Conservation (phyloP, 805 yeast genomes). For the Suhomyces tanzawaensis region DNA sequence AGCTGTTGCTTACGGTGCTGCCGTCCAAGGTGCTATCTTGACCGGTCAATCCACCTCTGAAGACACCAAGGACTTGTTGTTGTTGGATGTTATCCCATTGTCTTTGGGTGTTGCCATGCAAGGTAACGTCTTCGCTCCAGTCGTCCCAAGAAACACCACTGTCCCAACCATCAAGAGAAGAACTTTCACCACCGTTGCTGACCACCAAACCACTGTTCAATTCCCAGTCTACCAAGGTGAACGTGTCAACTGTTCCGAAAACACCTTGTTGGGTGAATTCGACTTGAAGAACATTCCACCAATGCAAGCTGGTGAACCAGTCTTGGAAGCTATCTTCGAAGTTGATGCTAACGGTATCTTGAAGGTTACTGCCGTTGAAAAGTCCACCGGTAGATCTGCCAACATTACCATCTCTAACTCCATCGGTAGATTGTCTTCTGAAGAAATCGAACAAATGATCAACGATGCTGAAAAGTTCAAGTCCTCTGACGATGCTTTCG, state of each 20-base stretch:
- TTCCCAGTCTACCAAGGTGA: slow-evolving; percentile 54
- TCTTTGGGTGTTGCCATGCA: slow-evolving; percentile 52
- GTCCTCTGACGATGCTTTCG: slow-evolving; percentile 98
- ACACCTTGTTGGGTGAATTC: slow-evolving; percentile 51
- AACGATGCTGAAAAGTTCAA: slow-evolving; percentile 64
- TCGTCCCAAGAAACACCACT: slow-evolving; percentile 52
- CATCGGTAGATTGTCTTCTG: slow-evolving; percentile 49
- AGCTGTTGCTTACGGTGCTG: slow-evolving; percentile 53
- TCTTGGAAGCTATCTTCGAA: slow-evolving; percentile 49
- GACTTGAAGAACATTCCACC: slow-evolving; percentile 52
- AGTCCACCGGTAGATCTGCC: slow-evolving; percentile 50
- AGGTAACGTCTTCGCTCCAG: slow-evolving; percentile 51
- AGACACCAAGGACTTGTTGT: slow-evolving; percentile 50
- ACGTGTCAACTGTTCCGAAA: slow-evolving; percentile 50
- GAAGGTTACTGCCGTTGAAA: slow-evolving; percentile 49
- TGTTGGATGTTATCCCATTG: slow-evolving; percentile 50
- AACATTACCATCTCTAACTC: slow-evolving; percentile 51
- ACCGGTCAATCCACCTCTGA: slow-evolving; percentile 49
- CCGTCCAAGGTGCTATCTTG: slow-evolving; percentile 51
- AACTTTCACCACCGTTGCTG: slow-evolving; percentile 51
- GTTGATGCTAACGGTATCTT: slow-evolving; percentile 52
- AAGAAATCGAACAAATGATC: slow-evolving; percentile 49
- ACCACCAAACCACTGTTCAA: slow-evolving; percentile 50
- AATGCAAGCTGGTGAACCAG: slow-evolving; percentile 51
- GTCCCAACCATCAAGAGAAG: slow-evolving; percentile 51